These are phyloP conservation scores for Yarrowia divulgata DNA, from an alignment of 805 yeast species.

Conservation along the genomic window DNA sequence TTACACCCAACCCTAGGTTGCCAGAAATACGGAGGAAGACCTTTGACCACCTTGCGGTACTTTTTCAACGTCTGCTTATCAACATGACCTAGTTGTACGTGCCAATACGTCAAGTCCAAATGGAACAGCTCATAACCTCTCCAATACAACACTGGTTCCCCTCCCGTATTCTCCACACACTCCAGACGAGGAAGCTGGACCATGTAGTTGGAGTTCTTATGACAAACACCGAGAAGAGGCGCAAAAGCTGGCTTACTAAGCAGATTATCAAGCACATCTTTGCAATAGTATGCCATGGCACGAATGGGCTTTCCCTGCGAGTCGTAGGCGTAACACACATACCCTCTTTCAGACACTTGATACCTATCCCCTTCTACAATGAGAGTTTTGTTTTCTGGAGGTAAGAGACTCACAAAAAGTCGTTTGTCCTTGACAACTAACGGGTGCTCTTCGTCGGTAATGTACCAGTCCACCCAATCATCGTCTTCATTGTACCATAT, in stretches of 20 bases:
- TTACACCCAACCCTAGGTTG: no score
- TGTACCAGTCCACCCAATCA: background rate
- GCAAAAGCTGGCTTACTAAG: no score
- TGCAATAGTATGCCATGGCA: background rate
- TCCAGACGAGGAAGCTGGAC: background rate
- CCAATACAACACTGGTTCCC: background rate
- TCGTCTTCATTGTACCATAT: background rate
- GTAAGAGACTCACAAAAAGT: background rate
- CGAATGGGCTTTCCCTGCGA: background rate
- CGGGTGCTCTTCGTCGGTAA: background rate
- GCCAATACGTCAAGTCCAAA: no score
- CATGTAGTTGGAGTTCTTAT: background rate
- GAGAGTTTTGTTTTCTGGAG: no score
- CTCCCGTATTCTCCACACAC: background rate
- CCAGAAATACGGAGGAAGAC: no score
- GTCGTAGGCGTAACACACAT: background rate
- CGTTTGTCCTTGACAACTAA: background rate
- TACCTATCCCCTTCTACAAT: no score
- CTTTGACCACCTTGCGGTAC: no score
- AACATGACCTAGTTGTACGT: no score
- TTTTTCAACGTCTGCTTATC: no score
- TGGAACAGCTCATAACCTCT: background rate
- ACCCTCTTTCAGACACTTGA: background rate
- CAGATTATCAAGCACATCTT: no score
- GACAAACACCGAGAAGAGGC: no score